Evolutionary conservation across 306 rosid species (phyloP), one percentile per base, ranked within the genome.

Genomic region (Hylodesmum podocarpum): DNA sequence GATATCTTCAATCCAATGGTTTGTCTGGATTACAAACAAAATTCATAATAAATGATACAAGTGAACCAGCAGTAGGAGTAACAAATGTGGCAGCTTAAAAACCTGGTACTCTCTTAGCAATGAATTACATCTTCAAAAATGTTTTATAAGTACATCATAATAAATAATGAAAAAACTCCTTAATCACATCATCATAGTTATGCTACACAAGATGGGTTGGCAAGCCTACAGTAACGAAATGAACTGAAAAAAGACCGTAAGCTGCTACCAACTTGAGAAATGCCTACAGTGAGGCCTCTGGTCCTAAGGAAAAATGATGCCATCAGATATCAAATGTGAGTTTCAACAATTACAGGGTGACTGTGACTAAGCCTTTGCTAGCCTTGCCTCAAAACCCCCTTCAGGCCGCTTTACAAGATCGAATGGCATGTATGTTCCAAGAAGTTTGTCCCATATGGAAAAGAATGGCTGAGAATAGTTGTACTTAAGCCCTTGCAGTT

Each of bases 401-500:
- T 75, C 96, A 0, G 91, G 83, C 66, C 89, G 81, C 81, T 76
- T 89, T 67, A 88, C 92, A 39, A 93, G 89, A 71, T 61, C 68
- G 86, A 86, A 89, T 4, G 94, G 97, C 98, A 94, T 91, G 81
- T 89, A 68, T 36, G 98, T 94, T 12, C 94, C 96, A 1, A 91
- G 90, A 70, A 91, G 73, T 77, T 79, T 91, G 80, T 94, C 97
- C 98, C 97, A 94, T 72, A 88, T 73, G n/a, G 88, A 85, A 73
- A 94, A 94, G 84, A 94, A 94, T 29, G 98, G 97, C 65, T 94
- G 98, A 28, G 97, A 91, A 76, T 88, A 94, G 70, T 89, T 94
- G 82, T 89, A 91, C 73, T 89, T 94, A 51, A 88, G 78, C 19
- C 98, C 98, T 61, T 89, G 90, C 15, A 94, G 91, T 80, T 94